Base-by-base conservation (phyloP, 2,329 filamentous ascomycete species). In the Colletotrichum truncatum region DNA sequence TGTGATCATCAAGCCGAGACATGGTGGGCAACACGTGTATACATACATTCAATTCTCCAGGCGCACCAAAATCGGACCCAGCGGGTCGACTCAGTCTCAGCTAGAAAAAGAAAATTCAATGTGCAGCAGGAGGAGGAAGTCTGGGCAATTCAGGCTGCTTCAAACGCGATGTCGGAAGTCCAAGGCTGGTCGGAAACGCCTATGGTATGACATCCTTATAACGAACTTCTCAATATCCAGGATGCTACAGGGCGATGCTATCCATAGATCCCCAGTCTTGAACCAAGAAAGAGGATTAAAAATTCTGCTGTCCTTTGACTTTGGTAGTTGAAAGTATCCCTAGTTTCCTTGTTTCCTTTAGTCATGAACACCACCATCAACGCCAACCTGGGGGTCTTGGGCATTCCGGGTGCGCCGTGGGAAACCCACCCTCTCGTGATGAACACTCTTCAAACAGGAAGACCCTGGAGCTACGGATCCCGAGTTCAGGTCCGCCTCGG, bases 71-170 rank as follows among this genome's bases (percentile, higher is more conserved):
- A 23, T 36, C 23, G 30, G 56, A 49, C 32, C 28, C 21, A 46
- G 49, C 49, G 62, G 56, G 57, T 51, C 43, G 21, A 16, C 21
- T 6, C 32, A 43, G 62, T 66, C 48, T 64, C 58, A 51, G 16
- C 25, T 46, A 43, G 41, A 23, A 63, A 23, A n/a, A 57, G 23
- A 32, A 39, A 26, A 56, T 51, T 43, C 16, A 46, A 38, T n/a
- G 16, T 51, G 43, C 26, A 58, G 51, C 43, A 30, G 41, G 41
- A 57, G 25, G 30, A 9, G 12, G 39, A 56, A 25, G 34, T 36
- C 28, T 36, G 53, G 52, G 16, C 26, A 9, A 16, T 55, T 23
- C 28, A 32, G 46, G 16, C 16, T 49, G 16, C 21, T 16, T 49
- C 46, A 36, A 9, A 49, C 46, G 16, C 7, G 18, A 36, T 12